A percentile compares a stretch with the other conserved stretches of the same genome.
Evolutionary conservation across 2,329 filamentous ascomycete genomes (phyloP).

Genomic region (Aspergillus neotritici): DNA sequence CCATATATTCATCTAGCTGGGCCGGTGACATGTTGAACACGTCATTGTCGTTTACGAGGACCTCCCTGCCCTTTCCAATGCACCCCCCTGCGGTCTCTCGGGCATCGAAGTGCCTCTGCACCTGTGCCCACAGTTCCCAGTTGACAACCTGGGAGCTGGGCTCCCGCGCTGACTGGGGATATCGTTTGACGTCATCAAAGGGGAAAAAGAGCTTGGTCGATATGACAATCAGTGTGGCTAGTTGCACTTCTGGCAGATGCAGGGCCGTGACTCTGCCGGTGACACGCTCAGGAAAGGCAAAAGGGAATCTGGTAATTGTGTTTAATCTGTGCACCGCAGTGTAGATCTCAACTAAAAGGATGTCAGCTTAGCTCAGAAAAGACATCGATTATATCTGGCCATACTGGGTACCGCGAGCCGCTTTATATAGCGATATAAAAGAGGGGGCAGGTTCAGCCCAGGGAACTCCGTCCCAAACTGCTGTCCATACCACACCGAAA

Average conservation of each 20-base stretch:
- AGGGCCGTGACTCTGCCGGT: constrained; percentile 38
- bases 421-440: constrained; percentile 65
- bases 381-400: constrained; percentile 17
- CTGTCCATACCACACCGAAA: constrained; percentile 58
- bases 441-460: constrained; percentile 61
- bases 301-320: constrained; percentile 52
- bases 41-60: constrained; percentile 56
- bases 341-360: constrained; percentile 25
- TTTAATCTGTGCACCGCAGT: constrained; percentile 57
- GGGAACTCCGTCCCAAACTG: constrained; percentile 70
- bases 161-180: constrained; percentile 49
- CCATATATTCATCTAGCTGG: constrained; percentile 68
- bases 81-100: constrained; percentile 28
- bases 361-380: constrained; percentile 6
- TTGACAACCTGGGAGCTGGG: constrained; percentile 58
- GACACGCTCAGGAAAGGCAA: constrained; percentile 44
- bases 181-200: constrained; percentile 55
- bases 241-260: constrained; percentile 66
- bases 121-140: constrained; percentile 64
- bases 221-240: constrained; percentile 66
- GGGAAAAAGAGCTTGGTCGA: constrained; percentile 76
- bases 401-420: constrained; percentile 69
- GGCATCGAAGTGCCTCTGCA: constrained; percentile 40
- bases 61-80: constrained; percentile 44
- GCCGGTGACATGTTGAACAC: constrained; percentile 56